Evolutionary conservation across 768 basidiomycete genomes (phyloP).

Genomic region (Lactarius hatsudake): DNA sequence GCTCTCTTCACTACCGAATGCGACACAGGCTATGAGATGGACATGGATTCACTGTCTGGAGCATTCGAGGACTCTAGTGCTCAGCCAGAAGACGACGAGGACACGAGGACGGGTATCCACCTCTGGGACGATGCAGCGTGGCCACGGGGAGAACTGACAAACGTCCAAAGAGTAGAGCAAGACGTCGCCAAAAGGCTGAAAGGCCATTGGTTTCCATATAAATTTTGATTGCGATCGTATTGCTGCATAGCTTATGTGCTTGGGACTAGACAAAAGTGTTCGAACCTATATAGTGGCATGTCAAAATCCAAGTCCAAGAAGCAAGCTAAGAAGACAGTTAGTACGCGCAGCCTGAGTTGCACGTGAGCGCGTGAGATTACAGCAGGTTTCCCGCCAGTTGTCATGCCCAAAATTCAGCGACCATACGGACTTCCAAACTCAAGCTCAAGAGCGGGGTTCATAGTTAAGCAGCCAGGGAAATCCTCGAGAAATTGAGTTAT

Average conservation of each 20-base stretch:
- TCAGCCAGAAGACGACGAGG: background rate
- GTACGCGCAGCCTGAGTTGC: too few relatives aligned
- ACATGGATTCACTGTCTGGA: background rate
- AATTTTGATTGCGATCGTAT: conserved; percentile 38
- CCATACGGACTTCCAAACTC: too few relatives aligned
- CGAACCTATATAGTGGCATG: background rate
- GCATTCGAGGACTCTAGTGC: background rate
- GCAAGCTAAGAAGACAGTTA: too few relatives aligned
- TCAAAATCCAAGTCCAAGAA: too few relatives aligned
- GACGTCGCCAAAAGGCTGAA: conserved; percentile 58
- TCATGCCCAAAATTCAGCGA: too few relatives aligned
- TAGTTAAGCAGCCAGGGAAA: too few relatives aligned
- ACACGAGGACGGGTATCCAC: conserved; percentile 3
- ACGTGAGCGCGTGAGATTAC: too few relatives aligned
- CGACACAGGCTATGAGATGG: conserved; percentile 2
- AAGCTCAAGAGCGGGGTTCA: too few relatives aligned
- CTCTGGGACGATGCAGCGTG: conserved; percentile 16
- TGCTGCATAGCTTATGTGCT: background rate
- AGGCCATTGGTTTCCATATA: conserved; percentile 67
- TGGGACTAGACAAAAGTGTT: background rate
- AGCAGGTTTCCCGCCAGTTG: too few relatives aligned
- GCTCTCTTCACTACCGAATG: background rate
- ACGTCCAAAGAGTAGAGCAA: conserved; percentile 49
- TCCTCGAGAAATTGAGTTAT: too few relatives aligned
- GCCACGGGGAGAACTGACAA: conserved; percentile 21